Evolutionary conservation across 2,329 filamentous ascomycete genomes (phyloP).

Genomic region (Pestalotiopsis sp.): DNA sequence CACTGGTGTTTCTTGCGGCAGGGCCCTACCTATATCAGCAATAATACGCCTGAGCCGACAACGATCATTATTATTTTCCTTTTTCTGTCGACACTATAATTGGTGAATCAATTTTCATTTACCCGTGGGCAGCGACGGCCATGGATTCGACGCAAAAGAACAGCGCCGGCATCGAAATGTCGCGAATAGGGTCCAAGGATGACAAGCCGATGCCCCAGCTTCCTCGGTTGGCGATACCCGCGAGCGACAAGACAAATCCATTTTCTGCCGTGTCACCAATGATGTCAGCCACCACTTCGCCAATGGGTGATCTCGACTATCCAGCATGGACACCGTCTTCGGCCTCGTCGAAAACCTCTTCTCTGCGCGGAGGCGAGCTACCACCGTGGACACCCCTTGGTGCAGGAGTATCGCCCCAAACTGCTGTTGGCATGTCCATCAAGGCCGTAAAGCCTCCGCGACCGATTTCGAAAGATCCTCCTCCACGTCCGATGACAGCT

Average conservation of each 20-base stretch:
- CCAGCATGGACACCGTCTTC: background rate
- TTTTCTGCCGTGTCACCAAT: constrained; percentile 5
- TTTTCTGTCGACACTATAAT: background rate
- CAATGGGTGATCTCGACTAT: background rate
- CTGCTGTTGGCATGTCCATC: constrained; percentile 17
- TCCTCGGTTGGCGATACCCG: constrained; percentile 18
- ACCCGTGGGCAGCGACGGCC: too few species aligned
- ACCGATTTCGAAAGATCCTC: constrained; percentile 22
- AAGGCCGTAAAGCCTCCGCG: constrained; percentile 13
- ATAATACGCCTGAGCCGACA: background rate
- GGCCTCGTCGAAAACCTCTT: background rate
- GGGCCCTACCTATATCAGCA: background rate
- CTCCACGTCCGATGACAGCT: constrained; percentile 26
- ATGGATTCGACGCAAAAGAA: background rate
- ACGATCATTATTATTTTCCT: background rate
- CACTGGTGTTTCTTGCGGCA: background rate
- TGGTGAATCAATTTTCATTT: background rate
- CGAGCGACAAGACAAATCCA: background rate
- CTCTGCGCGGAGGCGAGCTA: background rate
- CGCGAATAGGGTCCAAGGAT: background rate
- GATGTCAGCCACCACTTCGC: constrained; percentile 16
- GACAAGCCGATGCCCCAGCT: constrained; percentile 27
- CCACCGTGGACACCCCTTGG: constrained; percentile 6
- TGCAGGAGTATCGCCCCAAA: background rate
- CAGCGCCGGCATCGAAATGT: background rate